Base-by-base conservation (phyloP, 2,329 filamentous ascomycete species). In the Stagonosporopsis rhizophila region DNA sequence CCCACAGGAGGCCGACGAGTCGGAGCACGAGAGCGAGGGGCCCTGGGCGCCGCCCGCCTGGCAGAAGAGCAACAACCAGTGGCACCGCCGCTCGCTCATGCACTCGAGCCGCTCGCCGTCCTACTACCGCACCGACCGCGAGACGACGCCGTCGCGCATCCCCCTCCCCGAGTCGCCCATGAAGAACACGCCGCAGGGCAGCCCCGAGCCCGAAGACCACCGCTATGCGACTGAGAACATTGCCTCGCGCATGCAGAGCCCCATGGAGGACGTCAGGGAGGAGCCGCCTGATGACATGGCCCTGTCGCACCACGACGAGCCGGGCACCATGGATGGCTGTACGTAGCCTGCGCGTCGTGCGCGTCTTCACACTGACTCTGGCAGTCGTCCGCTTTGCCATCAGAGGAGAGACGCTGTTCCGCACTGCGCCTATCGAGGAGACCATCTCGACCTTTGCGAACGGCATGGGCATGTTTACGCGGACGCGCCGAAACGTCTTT, bases 311-410 rank as follows among this genome's bases (percentile, higher is more conserved):
- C 66, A 69, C 37, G 68, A 72, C 40, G 71, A 70, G 30, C 39
- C 65, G 12, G 56, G 50, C 9, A 61, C 71, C 44, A 52, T 68
- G 41, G 72, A 75, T 58, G 72, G 72, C 52, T 76, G 73, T 76
- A 70, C 44, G 73, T 75, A 56, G 48, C 47, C 41, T 38, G n/a
- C 39, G 37, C 52, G 47, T 47, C 3, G 42, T 35, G 59, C 52
- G 28, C n/a, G 38, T 62, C 40, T 53, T 20, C 30, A 46, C 39
- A 62, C 70, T 72, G 52, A 73, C 65, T 30, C 52, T 50, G 49
- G 59, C 75, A 95, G 92, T 94, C 77, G 91, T 96, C 68, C 90
- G 92, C 62, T 93, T 97, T 77, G 90, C 91, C 47, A 83, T 96
- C 59, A 87, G 90, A 67, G 90, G 92, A 59, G 92, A 96, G 79